These are phyloP conservation scores for Epipyxis sp. DNA, from an alignment of 108 stramenopile genomes.

Conservation along the genomic window DNA sequence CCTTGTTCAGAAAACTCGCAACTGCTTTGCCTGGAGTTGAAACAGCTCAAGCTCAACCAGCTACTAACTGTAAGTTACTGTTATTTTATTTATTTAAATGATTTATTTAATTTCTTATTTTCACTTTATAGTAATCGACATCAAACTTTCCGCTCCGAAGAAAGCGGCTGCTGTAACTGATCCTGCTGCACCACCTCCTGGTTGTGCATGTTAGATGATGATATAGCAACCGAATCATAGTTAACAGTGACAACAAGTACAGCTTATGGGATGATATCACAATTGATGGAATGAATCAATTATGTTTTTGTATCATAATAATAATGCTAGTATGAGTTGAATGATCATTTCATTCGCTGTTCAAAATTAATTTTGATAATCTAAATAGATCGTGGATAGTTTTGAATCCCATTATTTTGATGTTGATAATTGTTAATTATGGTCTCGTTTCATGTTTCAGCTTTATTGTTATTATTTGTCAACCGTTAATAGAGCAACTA, in stretches of 20 bases:
- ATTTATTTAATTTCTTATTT: background rate
- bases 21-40: slow-evolving; percentile 87
- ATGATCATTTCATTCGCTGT: background rate
- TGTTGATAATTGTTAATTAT: too few species aligned
- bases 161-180: background rate
- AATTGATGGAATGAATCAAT: background rate
- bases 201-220: slow-evolving; percentile 3
- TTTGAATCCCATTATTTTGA: too few species aligned
- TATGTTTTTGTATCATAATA: background rate
- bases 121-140: slow-evolving; percentile 20
- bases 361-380: too few species aligned
- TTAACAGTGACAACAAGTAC: background rate
- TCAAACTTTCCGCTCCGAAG: slow-evolving; percentile 25
- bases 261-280: background rate
- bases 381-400: too few species aligned
- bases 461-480: too few species aligned
- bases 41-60: slow-evolving; percentile 56
- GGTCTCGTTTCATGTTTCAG: too few species aligned
- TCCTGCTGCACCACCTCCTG: background rate
- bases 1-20: slow-evolving; percentile 92
- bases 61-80: slow-evolving; percentile 56
- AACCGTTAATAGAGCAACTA: too few species aligned
- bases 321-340: background rate
- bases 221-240: background rate
- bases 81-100: background rate